Conservation (phyloP, 495 filamentous ascomycete genomes). For the Letharia columbiana region DNA sequence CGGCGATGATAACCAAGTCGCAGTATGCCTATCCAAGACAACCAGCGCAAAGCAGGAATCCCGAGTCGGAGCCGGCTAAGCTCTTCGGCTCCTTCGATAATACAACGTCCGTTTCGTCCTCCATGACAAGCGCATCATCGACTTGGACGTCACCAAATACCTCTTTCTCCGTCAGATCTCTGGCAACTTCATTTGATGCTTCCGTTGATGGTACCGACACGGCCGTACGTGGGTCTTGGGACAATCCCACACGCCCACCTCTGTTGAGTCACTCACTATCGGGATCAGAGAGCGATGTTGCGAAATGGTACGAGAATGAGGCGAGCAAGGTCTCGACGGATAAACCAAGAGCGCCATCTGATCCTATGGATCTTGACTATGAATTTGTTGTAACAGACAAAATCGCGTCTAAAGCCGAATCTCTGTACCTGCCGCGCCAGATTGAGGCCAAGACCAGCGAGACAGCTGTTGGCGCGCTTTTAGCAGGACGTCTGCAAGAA, state of each 20-base stretch:
- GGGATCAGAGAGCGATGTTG: neutral
- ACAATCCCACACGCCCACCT: neutral
- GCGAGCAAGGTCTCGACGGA: neutral
- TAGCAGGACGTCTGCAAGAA: neutral
- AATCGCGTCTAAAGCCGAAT: neutral
- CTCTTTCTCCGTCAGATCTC: conserved; percentile 18
- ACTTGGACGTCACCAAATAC: conserved; percentile 23
- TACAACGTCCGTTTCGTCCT: conserved; percentile 15
- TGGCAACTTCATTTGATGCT: conserved; percentile 19
- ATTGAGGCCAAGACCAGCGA: neutral
- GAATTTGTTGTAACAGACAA: neutral
- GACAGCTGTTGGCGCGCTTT: neutral
- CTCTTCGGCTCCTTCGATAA: conserved; percentile 8
- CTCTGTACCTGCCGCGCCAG: neutral
- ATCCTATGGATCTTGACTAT: conserved; percentile 6
- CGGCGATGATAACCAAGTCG: neutral
- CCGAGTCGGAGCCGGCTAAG: neutral
- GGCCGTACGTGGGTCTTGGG: conserved; percentile 7
- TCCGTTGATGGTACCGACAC: conserved; percentile 11
- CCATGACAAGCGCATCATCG: conserved; percentile 13
- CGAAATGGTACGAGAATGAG: neutral
- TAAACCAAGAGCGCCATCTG: neutral
- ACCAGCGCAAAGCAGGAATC: neutral
- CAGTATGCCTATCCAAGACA: neutral
- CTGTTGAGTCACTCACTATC: neutral